Conservation (phyloP, 768 basidiomycete species). For the Mycena vitilis region DNA sequence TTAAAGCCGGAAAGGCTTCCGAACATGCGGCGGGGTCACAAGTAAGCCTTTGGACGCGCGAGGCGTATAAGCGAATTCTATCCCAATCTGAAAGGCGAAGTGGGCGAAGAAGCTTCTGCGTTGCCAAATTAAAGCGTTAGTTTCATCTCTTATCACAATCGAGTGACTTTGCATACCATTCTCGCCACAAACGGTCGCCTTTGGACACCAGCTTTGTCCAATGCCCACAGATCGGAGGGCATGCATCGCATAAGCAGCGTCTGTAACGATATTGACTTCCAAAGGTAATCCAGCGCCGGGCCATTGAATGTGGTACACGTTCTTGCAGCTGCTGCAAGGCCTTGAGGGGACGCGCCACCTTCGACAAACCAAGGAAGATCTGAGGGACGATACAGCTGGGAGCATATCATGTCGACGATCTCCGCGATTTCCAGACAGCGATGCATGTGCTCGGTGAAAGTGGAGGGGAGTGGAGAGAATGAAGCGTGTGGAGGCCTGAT, state of each 20-base stretch:
- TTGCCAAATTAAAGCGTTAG: neutral
- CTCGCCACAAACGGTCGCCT: neutral
- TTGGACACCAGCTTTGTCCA: neutral
- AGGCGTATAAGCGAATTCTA: neutral
- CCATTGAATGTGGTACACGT: neutral
- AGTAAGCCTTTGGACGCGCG: neutral
- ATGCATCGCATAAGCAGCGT: neutral
- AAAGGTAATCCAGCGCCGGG: neutral
- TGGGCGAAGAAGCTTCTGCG: neutral
- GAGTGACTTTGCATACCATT: neutral
- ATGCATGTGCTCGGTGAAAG: neutral
- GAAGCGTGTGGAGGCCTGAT: too few relatives aligned
- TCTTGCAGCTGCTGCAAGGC: neutral
- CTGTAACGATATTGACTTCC: neutral
- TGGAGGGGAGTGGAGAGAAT: too few relatives aligned
- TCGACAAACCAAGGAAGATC: neutral
- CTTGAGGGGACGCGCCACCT: neutral
- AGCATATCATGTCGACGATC: neutral
- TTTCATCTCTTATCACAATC: neutral
- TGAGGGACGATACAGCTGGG: neutral
- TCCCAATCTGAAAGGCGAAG: neutral
- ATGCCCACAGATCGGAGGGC: conserved; percentile 3
- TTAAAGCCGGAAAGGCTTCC: neutral
- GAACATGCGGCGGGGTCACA: too few relatives aligned
- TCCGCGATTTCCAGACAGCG: neutral